Percentiles rank a stretch among this genome's conserved stretches.
Conservation (phyloP, 352 stramenopile genomes). For the Thalassiosira mediterranea region DNA sequence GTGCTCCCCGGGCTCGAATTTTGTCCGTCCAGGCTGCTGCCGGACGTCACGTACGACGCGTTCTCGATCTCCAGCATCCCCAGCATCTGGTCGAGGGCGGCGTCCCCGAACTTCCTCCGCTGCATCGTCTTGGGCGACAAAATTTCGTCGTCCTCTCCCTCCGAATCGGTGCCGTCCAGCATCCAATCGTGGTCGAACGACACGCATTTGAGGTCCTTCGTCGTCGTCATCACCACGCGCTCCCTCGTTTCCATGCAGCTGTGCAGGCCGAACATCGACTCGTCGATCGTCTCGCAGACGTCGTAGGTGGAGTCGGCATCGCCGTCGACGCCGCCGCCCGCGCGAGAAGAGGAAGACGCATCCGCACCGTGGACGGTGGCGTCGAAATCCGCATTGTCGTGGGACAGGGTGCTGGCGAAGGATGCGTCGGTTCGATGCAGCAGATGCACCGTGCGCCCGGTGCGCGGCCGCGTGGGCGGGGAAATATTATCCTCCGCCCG, state of each 20-base stretch:
- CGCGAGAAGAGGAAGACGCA: neutral
- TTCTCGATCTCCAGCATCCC: conserved; percentile 57
- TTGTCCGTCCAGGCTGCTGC: neutral
- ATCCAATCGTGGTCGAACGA: conserved; percentile 53
- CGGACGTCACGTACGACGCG: conserved; percentile 9
- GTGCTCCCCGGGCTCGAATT: neutral
- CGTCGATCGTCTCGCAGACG: conserved; percentile 50
- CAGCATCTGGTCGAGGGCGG: conserved; percentile 41
- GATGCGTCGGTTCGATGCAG: neutral
- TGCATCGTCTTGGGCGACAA: neutral
- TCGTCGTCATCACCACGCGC: neutral
- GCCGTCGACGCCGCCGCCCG: neutral
- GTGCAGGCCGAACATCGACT: conserved; percentile 45
- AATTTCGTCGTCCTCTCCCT: neutral
- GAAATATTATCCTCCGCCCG: neutral
- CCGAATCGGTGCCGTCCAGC: conserved; percentile 34
- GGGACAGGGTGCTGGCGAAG: conserved; percentile 7
- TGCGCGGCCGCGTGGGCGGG: no score
- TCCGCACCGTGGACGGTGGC: neutral
- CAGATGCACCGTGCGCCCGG: no score
- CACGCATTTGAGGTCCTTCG: neutral
- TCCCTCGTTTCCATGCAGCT: conserved; percentile 10
- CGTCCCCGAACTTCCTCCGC: conserved; percentile 37
- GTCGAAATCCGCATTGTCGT: no score
- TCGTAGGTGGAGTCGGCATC: conserved; percentile 20